A percentile compares a stretch with the other conserved stretches of the same genome.
These are phyloP conservation scores for Paramecium caudatum DNA, from an alignment of 73 alveolate genomes.

Conservation along the genomic window DNA sequence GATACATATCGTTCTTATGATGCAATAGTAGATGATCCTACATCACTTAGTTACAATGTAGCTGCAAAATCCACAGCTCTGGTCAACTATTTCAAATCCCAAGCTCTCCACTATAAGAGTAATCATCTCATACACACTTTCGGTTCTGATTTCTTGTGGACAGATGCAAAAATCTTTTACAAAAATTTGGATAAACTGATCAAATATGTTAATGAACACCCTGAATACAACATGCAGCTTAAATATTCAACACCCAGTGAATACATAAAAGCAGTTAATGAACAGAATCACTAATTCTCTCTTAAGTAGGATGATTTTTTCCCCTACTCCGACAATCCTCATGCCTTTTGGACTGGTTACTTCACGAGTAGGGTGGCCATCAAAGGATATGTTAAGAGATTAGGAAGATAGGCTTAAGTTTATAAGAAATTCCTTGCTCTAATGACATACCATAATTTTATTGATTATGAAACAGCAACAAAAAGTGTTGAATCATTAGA, in stretches of 20 bases:
- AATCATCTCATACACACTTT: constrained; percentile 76
- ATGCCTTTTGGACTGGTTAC: constrained; percentile 98
- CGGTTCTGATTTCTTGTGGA: constrained; percentile 84
- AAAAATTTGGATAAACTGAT: constrained; percentile 82
- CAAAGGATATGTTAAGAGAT: constrained; percentile 82
- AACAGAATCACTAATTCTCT: constrained; percentile 83
- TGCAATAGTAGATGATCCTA: constrained; percentile 13
- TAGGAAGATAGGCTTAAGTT: constrained; percentile 70
- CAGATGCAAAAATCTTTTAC: constrained; percentile 81
- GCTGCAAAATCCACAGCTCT: constrained; percentile 24
- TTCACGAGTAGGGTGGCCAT: constrained; percentile 94
- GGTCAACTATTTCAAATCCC: constrained; percentile 61
- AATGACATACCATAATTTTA: background rate
- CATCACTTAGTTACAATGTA: background rate
- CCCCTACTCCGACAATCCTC: constrained; percentile 95
- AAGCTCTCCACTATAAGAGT: constrained; percentile 72
- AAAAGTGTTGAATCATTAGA: background rate
- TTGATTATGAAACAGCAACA: background rate
- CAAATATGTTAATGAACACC: constrained; percentile 77
- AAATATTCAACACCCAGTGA: constrained; percentile 96
- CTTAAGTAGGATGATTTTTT: constrained; percentile 93
- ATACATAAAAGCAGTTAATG: constrained; percentile 86
- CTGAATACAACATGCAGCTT: constrained; percentile 82
- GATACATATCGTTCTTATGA: background rate
- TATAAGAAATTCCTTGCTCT: constrained; percentile 49